phyloP scores from a whole-genome alignment of 208 protist genomes.

The Leishmania mexicana region DNA sequence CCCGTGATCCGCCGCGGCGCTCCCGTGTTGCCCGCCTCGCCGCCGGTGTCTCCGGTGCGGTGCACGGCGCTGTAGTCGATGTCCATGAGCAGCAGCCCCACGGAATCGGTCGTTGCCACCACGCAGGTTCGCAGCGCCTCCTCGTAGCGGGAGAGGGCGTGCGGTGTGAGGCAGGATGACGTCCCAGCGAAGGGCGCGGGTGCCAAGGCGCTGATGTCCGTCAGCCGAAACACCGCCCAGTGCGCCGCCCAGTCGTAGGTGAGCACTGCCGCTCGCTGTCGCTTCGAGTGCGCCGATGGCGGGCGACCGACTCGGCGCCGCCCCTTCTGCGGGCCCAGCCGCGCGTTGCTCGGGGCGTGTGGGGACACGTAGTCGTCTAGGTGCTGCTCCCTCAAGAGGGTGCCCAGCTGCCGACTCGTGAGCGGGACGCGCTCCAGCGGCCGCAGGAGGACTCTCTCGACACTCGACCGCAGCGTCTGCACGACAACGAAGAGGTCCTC shows the following conservation, averaged over 20 bases:
- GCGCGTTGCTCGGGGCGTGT: slow-evolving; percentile 1
- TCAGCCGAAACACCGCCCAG: slow-evolving; percentile 31
- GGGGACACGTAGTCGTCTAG: slow-evolving; percentile 37
- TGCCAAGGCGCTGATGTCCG: slow-evolving; percentile 1
- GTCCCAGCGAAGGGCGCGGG: background rate
- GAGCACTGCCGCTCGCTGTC: background rate
- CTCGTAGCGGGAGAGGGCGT: slow-evolving; percentile 16
- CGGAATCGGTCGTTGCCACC: slow-evolving; percentile 46
- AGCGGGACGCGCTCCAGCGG: slow-evolving; percentile 32
- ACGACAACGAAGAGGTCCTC: slow-evolving; percentile 77
- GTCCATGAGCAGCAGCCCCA: slow-evolving; percentile 54
- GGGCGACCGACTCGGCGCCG: background rate
- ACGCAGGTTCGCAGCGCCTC: slow-evolving; percentile 49
- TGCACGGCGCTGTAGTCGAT: slow-evolving; percentile 58
- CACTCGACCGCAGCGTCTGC: slow-evolving; percentile 29
- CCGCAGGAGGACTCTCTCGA: slow-evolving; percentile 59
- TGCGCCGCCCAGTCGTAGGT: slow-evolving; percentile 14
- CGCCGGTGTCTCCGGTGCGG: background rate
- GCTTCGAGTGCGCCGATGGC: slow-evolving; percentile 3
- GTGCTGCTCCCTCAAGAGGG: slow-evolving; percentile 35
- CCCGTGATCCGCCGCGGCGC: slow-evolving; percentile 6
- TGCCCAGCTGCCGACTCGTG: slow-evolving; percentile 7
- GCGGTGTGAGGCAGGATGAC: background rate
- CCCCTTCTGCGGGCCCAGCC: background rate
- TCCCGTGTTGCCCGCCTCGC: background rate